Evolutionary conservation across 2,329 filamentous ascomycete genomes (phyloP).

Genomic region (Penicillium sp.): DNA sequence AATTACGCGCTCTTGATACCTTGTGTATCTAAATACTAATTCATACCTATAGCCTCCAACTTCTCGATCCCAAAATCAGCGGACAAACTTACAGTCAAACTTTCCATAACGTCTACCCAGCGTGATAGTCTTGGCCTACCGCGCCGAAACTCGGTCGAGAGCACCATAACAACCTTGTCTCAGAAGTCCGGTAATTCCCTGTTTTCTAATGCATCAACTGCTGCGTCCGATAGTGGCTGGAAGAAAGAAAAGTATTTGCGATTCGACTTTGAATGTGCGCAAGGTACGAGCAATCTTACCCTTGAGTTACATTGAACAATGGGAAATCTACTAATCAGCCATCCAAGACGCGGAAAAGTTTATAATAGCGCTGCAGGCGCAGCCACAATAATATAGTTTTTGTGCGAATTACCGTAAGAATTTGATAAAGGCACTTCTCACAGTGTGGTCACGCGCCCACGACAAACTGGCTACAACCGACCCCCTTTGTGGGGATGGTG

Average conservation of each 20-base stretch:
- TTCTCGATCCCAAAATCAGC: not conserved
- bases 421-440: no score
- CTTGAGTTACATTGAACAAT: not conserved
- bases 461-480: no score
- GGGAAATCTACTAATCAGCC: not conserved
- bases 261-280: constrained; percentile 6
- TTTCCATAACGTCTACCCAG: not conserved
- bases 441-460: no score
- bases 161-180: constrained; percentile 8
- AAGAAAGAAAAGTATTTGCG: constrained; percentile 12
- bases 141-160: constrained; percentile 19
- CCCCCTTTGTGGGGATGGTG: no score
- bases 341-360: not conserved
- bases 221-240: not conserved
- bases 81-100: not conserved
- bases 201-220: not conserved
- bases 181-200: constrained; percentile 11
- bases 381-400: not conserved
- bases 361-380: not conserved
- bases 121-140: not conserved
- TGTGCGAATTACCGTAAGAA: no score
- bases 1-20: not conserved
- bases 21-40: not conserved
- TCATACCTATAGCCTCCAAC: constrained; percentile 2
- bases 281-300: constrained; percentile 4